Conservation (phyloP, 2,329 filamentous ascomycete genomes). For the Mycosphaerella arachidis region DNA sequence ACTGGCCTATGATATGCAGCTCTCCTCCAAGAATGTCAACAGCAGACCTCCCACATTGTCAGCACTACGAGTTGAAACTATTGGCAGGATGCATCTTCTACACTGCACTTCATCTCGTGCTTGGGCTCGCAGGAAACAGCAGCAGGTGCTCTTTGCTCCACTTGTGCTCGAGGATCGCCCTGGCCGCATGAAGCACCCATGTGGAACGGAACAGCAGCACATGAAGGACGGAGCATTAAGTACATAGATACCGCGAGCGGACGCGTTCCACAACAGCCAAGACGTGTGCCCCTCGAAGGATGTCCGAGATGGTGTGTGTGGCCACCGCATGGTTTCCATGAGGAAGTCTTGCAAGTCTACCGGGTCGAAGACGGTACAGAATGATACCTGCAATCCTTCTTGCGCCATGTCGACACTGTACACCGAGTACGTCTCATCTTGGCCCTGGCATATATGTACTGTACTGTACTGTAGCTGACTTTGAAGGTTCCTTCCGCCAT, state of each 20-base stretch:
- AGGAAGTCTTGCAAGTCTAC: not conserved
- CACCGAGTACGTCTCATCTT: not conserved
- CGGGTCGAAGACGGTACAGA: not conserved
- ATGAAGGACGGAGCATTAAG: not conserved
- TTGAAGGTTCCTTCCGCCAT: not conserved
- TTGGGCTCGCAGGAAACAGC: too few relatives aligned
- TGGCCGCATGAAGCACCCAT: not conserved
- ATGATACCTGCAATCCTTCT: not conserved
- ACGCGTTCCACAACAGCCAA: not conserved
- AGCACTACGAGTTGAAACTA: not conserved
- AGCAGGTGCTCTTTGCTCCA: not conserved
- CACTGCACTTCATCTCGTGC: not conserved
- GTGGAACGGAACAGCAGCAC: not conserved
- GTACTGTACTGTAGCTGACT: not conserved
- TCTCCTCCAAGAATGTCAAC: not conserved
- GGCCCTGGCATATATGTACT: not conserved
- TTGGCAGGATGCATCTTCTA: not conserved
- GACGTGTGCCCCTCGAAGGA: not conserved
- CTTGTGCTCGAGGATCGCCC: not conserved
- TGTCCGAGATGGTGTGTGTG: not conserved
- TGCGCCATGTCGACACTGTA: not conserved
- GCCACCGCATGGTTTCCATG: too few relatives aligned
- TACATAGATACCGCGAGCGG: not conserved
- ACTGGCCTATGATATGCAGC: not conserved
- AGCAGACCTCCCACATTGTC: not conserved